These are phyloP conservation scores for Oryza coarctata DNA, from an alignment of 176 grass and related monocot species.

Conservation along the genomic window DNA sequence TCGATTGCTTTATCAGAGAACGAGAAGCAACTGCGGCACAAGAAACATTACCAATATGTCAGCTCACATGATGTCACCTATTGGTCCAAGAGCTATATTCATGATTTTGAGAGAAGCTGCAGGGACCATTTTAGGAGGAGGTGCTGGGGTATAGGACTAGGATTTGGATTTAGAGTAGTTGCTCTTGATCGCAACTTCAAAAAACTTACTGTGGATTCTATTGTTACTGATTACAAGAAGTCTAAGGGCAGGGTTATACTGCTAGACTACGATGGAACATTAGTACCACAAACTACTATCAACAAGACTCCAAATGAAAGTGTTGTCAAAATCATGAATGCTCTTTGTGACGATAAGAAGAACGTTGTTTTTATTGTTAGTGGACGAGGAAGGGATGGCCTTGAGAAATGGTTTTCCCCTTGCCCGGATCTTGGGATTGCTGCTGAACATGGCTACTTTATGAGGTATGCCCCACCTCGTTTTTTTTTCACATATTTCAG, in stretches of 20 bases:
- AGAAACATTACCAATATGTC: conserved; percentile 52
- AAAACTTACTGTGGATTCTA: conserved; percentile 53
- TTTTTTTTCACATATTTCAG: not conserved
- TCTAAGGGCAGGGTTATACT: conserved; percentile 52
- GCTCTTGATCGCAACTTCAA: conserved; percentile 55
- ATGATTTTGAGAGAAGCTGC: conserved; percentile 49
- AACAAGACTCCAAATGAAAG: conserved; percentile 40
- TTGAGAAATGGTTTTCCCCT: conserved; percentile 54
- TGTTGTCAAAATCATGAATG: conserved; percentile 54
- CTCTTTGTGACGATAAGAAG: conserved; percentile 41
- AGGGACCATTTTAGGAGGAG: conserved; percentile 56
- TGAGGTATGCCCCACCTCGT: conserved; percentile 33
- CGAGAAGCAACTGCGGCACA: conserved; percentile 49
- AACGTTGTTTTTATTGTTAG: conserved; percentile 55
- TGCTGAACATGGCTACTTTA: conserved; percentile 71
- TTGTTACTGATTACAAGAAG: conserved; percentile 54
- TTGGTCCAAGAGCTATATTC: conserved; percentile 53
- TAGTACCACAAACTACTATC: conserved; percentile 50
- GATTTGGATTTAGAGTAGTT: conserved; percentile 62
- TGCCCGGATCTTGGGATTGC: conserved; percentile 65
- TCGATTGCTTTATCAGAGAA: conserved; percentile 47
- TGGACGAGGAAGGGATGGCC: conserved; percentile 52
- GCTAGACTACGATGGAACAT: conserved; percentile 50
- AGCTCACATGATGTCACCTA: conserved; percentile 47
- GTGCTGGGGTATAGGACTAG: conserved; percentile 49